A percentile compares a stretch with the other conserved stretches of the same genome.
These are phyloP conservation scores for Fragaria nilgerrensis DNA, from an alignment of 306 rosid species.

Conservation along the genomic window DNA sequence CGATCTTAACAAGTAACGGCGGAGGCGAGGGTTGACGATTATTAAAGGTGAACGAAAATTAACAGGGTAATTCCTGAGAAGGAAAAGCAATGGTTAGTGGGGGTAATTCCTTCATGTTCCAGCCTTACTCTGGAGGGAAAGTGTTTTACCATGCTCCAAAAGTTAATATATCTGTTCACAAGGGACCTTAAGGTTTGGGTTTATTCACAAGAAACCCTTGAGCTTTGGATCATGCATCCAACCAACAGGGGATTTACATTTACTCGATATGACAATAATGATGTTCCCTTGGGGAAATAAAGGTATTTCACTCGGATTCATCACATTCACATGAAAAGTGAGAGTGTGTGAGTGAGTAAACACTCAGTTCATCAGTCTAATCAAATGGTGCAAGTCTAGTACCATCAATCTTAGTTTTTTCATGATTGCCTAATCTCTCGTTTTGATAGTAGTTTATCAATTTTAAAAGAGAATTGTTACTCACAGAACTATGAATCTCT, in stretches of 20 bases:
- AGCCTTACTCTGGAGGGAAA: not conserved
- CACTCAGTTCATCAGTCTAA: slow-evolving; percentile 9
- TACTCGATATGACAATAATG: slow-evolving; percentile 46
- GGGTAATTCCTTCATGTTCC: not conserved
- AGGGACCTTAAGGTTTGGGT: not conserved
- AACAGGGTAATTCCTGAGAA: not conserved
- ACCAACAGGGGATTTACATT: slow-evolving; percentile 29
- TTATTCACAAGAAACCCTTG: slow-evolving; percentile 5
- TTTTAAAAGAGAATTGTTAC: not conserved
- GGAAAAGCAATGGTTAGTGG: not conserved
- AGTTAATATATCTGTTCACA: not conserved
- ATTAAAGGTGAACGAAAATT: not conserved
- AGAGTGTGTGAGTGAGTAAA: not conserved
- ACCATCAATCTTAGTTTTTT: not conserved
- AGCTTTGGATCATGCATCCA: slow-evolving; percentile 31
- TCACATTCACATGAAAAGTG: slow-evolving; percentile 49
- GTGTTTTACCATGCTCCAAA: not conserved
- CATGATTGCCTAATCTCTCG: not conserved
- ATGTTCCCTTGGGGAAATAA: slow-evolving; percentile 48
- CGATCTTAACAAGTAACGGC: too few species aligned
- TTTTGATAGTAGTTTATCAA: not conserved
- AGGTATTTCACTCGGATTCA: slow-evolving; percentile 37
- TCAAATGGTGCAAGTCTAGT: not conserved
- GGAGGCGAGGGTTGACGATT: too few species aligned
- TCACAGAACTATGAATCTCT: too few species aligned